Conservation (phyloP, 495 filamentous ascomycete species). For the Daldinia bambusicola region DNA sequence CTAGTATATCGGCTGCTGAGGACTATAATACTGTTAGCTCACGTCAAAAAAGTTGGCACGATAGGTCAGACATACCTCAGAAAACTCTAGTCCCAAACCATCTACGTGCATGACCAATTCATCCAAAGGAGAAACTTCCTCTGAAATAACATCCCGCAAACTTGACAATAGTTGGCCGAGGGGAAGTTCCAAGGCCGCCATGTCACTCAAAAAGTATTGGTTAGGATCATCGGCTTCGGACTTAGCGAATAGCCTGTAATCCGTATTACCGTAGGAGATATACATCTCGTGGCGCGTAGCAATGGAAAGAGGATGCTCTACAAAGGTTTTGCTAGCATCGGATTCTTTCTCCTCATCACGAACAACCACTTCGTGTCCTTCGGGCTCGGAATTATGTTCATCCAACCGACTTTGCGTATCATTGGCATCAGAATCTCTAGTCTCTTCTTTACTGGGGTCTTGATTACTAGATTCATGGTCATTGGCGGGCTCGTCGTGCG, state of each 20-base stretch:
- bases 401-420: slow-evolving; percentile 17
- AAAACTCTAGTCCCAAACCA: slow-evolving; percentile 73
- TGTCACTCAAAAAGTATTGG: slow-evolving; percentile 78
- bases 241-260: slow-evolving; percentile 78
- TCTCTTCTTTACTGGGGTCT: slow-evolving; percentile 32
- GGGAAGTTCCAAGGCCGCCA: slow-evolving; percentile 64
- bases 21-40: slow-evolving; percentile 43
- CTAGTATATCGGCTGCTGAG: slow-evolving; percentile 42
- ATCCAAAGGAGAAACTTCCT: slow-evolving; percentile 72
- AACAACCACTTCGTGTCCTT: slow-evolving; percentile 6
- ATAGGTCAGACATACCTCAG: slow-evolving; percentile 67
- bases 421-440: slow-evolving; percentile 20
- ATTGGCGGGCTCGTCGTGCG: slow-evolving; percentile 49
- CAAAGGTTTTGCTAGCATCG: not conserved
- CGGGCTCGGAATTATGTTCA: slow-evolving; percentile 4
- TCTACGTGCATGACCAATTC: slow-evolving; percentile 76
- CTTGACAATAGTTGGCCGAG: slow-evolving; percentile 70
- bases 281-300: slow-evolving; percentile 43
- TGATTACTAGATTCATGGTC: slow-evolving; percentile 36
- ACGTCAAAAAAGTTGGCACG: not conserved
- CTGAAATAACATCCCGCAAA: slow-evolving; percentile 72
- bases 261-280: slow-evolving; percentile 71
- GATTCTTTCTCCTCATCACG: slow-evolving; percentile 21
- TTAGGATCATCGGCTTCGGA: slow-evolving; percentile 71
- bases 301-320: slow-evolving; percentile 40